Percentiles rank a stretch among this genome's conserved stretches.
These are phyloP conservation scores for Salvia sclarea DNA, from an alignment of 305 asterid genomes.

Conservation along the genomic window DNA sequence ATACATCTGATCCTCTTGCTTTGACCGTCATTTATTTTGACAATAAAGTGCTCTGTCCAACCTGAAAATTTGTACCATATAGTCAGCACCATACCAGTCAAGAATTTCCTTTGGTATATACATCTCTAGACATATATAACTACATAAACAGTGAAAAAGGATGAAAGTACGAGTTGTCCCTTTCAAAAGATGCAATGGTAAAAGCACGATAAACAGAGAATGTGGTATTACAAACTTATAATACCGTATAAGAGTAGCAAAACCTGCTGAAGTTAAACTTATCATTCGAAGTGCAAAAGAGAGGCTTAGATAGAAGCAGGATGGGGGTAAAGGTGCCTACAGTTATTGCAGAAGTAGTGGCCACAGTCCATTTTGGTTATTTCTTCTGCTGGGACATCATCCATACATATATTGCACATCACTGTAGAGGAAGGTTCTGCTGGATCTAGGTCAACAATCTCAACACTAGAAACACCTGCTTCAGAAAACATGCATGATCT, in stretches of 20 bases:
- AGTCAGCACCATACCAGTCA: constrained; percentile 3
- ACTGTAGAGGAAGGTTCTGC: constrained; percentile 43
- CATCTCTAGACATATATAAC: neutral
- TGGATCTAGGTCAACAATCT: constrained; percentile 37
- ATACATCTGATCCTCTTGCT: constrained; percentile 95
- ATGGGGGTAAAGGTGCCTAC: constrained; percentile 51
- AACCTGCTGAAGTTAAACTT: neutral
- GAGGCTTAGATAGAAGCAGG: constrained; percentile 12
- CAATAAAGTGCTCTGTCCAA: constrained; percentile 94
- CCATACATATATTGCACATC: constrained; percentile 76
- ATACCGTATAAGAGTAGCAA: constrained; percentile 1
- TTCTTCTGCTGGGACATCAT: constrained; percentile 61
- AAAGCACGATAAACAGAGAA: constrained; percentile 6
- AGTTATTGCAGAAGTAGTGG: constrained; percentile 85
- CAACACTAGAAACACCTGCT: constrained; percentile 67
- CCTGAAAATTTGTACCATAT: constrained; percentile 49
- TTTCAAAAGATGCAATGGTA: constrained; percentile 3
- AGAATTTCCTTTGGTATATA: neutral
- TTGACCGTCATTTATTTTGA: constrained; percentile 92
- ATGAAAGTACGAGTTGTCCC: neutral
- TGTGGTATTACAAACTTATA: constrained; percentile 13
- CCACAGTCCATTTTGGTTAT: constrained; percentile 87
- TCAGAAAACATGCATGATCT: constrained; percentile 61
- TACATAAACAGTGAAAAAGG: neutral
- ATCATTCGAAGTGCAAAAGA: constrained; percentile 14